Base-by-base conservation (phyloP, 148 eudicot genomes). In the Spergularia marina region DNA sequence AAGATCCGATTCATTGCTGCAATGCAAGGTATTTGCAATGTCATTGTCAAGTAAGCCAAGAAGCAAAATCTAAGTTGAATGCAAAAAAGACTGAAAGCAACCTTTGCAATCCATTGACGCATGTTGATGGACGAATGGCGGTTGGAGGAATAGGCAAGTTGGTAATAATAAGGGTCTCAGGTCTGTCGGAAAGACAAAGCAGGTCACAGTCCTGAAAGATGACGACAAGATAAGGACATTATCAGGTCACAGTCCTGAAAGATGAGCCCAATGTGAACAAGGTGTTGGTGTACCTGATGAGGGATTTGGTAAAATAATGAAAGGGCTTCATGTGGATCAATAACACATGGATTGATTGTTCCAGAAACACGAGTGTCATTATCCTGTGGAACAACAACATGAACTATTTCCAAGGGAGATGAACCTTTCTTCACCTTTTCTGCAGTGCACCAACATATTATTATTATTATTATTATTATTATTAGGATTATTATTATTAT, bases 1-100 rank as follows among this genome's bases (percentile, higher is more conserved):
- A 53, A 82, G 81, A 76, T 91, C 94, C 84, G 81, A 86, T 86
- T 94, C 98, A 77, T 94, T 89, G 80, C 98, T 94, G 93, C 82
- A 84, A 79, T n/a, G n/a, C n/a, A n/a, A n/a, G n/a, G 71, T 56
- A 21, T 73, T 74, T n/a, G 18, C 41, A 73, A 73, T 51, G 73
- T 39, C 18, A n/a, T n/a, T n/a, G n/a, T n/a, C n/a, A n/a, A n/a
- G n/a, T n/a, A n/a, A 41, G 69, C 4, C 6, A 56, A 78, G 47
- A 39, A 40, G 52, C 7, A 49, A 68, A 68, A 18, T 14, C 71
- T 12, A n/a, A 12, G 25, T 20, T 23, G 18, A 30, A 18, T 68
- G 71, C 25, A 47, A 51, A 41, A 41, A 41, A 18, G n/a, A 23
- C 53, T 25, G 47, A 55, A 76, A 56, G 70, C 59, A 17, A 93